Conservation (phyloP, 352 stramenopile genomes). For the Phytophthora capsici region DNA sequence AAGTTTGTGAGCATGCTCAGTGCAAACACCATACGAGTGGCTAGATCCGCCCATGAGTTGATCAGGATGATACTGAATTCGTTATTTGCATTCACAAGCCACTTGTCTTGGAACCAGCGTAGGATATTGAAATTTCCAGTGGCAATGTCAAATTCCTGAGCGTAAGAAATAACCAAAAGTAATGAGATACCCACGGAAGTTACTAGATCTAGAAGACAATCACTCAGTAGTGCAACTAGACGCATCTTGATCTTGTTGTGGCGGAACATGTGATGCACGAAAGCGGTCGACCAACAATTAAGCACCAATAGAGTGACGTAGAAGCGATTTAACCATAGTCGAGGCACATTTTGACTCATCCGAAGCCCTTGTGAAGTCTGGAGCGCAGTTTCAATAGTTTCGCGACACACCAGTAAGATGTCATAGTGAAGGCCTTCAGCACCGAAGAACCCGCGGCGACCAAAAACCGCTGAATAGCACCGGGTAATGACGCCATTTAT, state of each 20-base stretch:
- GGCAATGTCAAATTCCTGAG: constrained; percentile 15
- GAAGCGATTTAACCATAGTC: constrained; percentile 46
- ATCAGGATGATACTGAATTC: constrained; percentile 46
- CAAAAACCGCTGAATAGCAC: constrained; percentile 22
- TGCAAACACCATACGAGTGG: constrained; percentile 37
- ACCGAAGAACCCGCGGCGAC: constrained; percentile 32
- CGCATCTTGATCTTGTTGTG: constrained; percentile 34
- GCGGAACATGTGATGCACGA: constrained; percentile 41
- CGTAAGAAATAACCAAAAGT: constrained; percentile 32
- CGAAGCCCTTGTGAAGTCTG: constrained; percentile 38
- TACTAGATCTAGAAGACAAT: constrained; percentile 38
- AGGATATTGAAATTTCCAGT: constrained; percentile 27
- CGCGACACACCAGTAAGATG: constrained; percentile 35
- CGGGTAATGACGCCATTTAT: background rate
- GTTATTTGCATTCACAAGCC: constrained; percentile 40
- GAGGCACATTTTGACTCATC: constrained; percentile 36
- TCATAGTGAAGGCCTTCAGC: constrained; percentile 36
- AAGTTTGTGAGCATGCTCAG: constrained; percentile 43
- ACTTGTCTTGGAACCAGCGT: constrained; percentile 39
- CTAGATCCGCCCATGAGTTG: constrained; percentile 33
- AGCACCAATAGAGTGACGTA: constrained; percentile 39
- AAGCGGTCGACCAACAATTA: constrained; percentile 46
- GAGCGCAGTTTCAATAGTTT: constrained; percentile 36
- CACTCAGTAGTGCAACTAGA: constrained; percentile 25
- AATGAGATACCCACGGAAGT: constrained; percentile 36